Conservation (phyloP, 495 filamentous ascomycete genomes). For the Clavariopsis aquatica region DNA sequence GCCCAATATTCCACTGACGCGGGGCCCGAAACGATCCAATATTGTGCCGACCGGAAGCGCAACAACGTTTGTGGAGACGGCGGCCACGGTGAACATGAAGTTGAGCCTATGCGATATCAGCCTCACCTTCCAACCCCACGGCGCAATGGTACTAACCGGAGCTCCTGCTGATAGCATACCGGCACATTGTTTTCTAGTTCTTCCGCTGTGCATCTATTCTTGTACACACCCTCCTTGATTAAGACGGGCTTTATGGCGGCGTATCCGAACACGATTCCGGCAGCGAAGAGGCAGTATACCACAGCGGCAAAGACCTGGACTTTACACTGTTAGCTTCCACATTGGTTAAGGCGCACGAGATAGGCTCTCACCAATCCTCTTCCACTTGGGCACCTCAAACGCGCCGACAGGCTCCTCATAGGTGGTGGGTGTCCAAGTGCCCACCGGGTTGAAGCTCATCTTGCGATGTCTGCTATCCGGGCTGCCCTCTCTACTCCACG, state of each 20-base stretch:
- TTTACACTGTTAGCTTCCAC: slow-evolving; percentile 32
- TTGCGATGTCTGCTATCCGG: slow-evolving; percentile 40
- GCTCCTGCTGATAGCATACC: slow-evolving; percentile 72
- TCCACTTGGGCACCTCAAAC: slow-evolving; percentile 54
- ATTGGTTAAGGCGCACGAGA: neutral
- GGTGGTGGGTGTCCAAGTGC: slow-evolving; percentile 40
- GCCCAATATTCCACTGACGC: slow-evolving; percentile 73
- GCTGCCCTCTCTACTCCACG: slow-evolving; percentile 37
- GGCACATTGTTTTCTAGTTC: slow-evolving; percentile 62
- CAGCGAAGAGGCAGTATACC: slow-evolving; percentile 78
- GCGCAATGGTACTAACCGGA: slow-evolving; percentile 52
- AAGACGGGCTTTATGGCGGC: slow-evolving; percentile 82
- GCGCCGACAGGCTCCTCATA: slow-evolving; percentile 45
- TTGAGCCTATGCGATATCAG: slow-evolving; percentile 56
- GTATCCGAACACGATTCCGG: slow-evolving; percentile 80
- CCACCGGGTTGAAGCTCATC: slow-evolving; percentile 48
- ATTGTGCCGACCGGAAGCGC: slow-evolving; percentile 85
- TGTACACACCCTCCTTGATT: slow-evolving; percentile 73
- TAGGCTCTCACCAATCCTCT: slow-evolving; percentile 51
- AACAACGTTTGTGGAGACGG: slow-evolving; percentile 79
- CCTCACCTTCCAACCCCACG: neutral
- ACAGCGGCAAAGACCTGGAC: slow-evolving; percentile 67
- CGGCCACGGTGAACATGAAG: slow-evolving; percentile 92
- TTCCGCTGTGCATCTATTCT: slow-evolving; percentile 58
- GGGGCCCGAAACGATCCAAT: slow-evolving; percentile 79